These are phyloP conservation scores for Heterobasidion irregulare DNA, from an alignment of 1,284 basidiomycete species.

Conservation along the genomic window DNA sequence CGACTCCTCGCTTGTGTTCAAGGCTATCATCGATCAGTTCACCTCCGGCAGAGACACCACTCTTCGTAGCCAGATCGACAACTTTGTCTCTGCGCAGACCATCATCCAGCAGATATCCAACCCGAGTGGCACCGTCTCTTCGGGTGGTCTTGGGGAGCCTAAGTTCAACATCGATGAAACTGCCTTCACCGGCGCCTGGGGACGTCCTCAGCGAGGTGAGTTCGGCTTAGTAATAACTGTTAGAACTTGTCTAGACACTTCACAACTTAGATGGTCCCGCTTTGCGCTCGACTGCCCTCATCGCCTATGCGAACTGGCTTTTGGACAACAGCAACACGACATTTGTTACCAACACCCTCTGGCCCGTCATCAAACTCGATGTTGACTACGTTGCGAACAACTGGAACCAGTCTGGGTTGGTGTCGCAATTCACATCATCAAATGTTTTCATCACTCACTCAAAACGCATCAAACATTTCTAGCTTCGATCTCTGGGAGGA, in stretches of 20 bases:
- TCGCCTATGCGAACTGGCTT: slow-evolving; percentile 63
- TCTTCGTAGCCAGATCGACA: slow-evolving; percentile 21
- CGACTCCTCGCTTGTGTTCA: slow-evolving; percentile 34
- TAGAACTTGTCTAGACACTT: neutral
- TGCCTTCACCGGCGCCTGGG: slow-evolving; percentile 35
- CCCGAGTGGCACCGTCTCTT: slow-evolving; percentile 30
- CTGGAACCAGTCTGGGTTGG: slow-evolving; percentile 33
- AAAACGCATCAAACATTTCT: slow-evolving; percentile 1
- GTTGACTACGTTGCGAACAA: slow-evolving; percentile 48
- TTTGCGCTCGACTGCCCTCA: slow-evolving; percentile 58
- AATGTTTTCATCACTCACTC: neutral
- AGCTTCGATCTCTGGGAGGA: slow-evolving; percentile 46
- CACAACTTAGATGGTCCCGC: slow-evolving; percentile 57
- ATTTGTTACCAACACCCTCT: slow-evolving; percentile 44
- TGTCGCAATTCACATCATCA: neutral
- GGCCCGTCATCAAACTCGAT: slow-evolving; percentile 65
- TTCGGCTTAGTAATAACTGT: neutral
- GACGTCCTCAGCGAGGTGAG: slow-evolving; percentile 57
- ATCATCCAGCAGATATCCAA: slow-evolving; percentile 31
- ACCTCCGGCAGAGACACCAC: slow-evolving; percentile 21
- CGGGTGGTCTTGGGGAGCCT: slow-evolving; percentile 38
- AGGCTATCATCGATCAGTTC: slow-evolving; percentile 29
- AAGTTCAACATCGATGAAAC: slow-evolving; percentile 40
- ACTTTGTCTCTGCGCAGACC: slow-evolving; percentile 25
- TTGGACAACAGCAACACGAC: slow-evolving; percentile 41